Base-by-base conservation (phyloP, 1,284 basidiomycete genomes). In the Marasmius oreades region DNA sequence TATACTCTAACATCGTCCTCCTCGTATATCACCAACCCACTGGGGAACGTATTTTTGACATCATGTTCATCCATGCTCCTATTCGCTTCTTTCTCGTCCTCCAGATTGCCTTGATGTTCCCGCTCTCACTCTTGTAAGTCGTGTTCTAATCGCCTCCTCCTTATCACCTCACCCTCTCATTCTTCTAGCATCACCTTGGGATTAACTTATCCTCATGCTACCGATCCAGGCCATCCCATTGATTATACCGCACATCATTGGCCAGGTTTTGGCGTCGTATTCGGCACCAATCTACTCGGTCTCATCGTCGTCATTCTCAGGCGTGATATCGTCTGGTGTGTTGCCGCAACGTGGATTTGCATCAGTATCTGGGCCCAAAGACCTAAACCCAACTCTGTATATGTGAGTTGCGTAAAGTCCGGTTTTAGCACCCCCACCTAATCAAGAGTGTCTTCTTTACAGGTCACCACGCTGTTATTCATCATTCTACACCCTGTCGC, bases 11-110 rank as follows among this genome's bases (percentile, higher is more conserved):
- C 63, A 64, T 89, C 43, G 76, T 84, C 3, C 74, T 93, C 43
- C 70, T 90, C 53, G 70, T 85, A 34, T 85, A 89, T 66, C 81
- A 93, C 62, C 69, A 81, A 1, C 81, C 90, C 14, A 77, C 77
- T 8, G 68, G 72, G 50, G 61, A 72, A 26, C 77, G 86, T 11
- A 81, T 86, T 1, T 69, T 88, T 52, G 82, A 92, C 66, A 76
- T 79, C 45, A 79, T 80, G 2, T 79, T 90, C 53, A 87, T 91
- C 44, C 89, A 91, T 57, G 85, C 87, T 0, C 89, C 89, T 0
- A 67, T 90, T 26, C 77, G 88, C 3, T 84, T 88, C 56, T 90
- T 90, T 68, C 72, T 90, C 59, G 73, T 88, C 24, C 73, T 89
- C 1, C 76, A 79, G 0, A 59, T 81, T 5, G 72, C 70, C 0